Evolutionary conservation across 2,329 filamentous ascomycete genomes (phyloP), one percentile per base, ranked within the genome.

Genomic region (Periconia sp.): DNA sequence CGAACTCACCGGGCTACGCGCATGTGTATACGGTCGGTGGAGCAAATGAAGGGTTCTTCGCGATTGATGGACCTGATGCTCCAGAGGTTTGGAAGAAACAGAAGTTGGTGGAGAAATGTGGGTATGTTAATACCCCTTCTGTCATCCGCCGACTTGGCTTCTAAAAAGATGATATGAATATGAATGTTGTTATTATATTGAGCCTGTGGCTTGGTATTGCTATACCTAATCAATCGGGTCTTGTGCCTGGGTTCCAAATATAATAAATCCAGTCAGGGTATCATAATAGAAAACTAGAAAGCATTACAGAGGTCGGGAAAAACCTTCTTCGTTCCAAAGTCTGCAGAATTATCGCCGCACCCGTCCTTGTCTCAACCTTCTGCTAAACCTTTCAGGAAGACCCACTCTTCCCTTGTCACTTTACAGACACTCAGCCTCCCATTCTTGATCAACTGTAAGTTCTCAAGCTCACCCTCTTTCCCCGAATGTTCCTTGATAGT

Each of bases 401-500:
- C 74, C 86, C 88, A 92, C 72, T 92, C 88, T 0, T 74, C 74
- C 13, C 73, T 74, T 46, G 79, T 81, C 8, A 92, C 88, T 57
- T 81, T 85, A 63, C 83, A 87, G 23, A 97, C 92, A 69, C 92
- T 96, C 49, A 97, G 74, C 40, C 93, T 82, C n/a, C 85, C 82
- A 75, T 92, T 86, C 66, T 87, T 93, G 56, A 97, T 79, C 75
- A 94, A 82, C 75, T 96, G 90, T 85, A 97, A 91, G 47, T 85
- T 82, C 64, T 85, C 84, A 41, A 96, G 76, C 7, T 83, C 79
- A 8, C 80, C 81, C 9, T 82, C 68, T 41, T 80, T 78, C 6
- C 45, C 58, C 1, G 84, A 84, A 65, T 88, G 79, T 35, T 82
- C 81, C 50, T 89, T 87, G 43, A 97, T 81, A 60, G 90, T 86